Base-by-base conservation (phyloP, 164 flowering plant species). In the Sextonia rubra region DNA sequence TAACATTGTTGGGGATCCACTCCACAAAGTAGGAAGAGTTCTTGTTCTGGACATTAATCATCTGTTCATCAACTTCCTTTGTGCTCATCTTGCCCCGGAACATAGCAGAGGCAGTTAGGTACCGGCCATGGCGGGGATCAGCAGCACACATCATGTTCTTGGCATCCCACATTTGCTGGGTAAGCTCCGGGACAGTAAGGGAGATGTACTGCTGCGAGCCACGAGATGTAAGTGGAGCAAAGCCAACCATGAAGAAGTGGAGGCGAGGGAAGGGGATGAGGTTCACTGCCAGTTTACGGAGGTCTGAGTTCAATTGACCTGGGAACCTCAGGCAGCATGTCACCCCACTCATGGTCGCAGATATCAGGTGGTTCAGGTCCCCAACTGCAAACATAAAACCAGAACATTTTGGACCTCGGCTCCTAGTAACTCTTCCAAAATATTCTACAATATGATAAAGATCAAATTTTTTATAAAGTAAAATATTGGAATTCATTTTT, bases 91-190 rank as follows among this genome's bases (percentile, higher is more conserved):
- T 80, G 47, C 87, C 87, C 15, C 87, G 73, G 76, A 84, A 84
- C 87, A 84, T 79, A 8, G 87, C 87, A 2, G 87, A 84, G 14
- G 87, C 85, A 0, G 87, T 84, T 37, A 84, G 77, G 64, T 84
- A 84, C 1, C 87, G 81, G 1, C 87, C 87, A 47, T 84, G 87
- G 37, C 85, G 77, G 0, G 87, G 87, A 48, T 84, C 85, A 15
- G 87, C 85, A 0, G 85, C 87, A 22, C 87, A 84, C 87, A 84
- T 84, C 87, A 84, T 84, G 83, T 84, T 84, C 81, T 84, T 84
- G 1, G 87, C 49, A 64, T 82, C 87, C 87, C 88, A 85, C 88
- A 85, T 85, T 67, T 85, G 86, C 52, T 85, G 88, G 26, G 88
- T 85, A 17, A 85, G 88, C 75, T 85, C 86, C 0, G 88, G 88